Evolutionary conservation across 805 yeast species (phyloP).

Genomic region (Saccharomyces paradoxus): DNA sequence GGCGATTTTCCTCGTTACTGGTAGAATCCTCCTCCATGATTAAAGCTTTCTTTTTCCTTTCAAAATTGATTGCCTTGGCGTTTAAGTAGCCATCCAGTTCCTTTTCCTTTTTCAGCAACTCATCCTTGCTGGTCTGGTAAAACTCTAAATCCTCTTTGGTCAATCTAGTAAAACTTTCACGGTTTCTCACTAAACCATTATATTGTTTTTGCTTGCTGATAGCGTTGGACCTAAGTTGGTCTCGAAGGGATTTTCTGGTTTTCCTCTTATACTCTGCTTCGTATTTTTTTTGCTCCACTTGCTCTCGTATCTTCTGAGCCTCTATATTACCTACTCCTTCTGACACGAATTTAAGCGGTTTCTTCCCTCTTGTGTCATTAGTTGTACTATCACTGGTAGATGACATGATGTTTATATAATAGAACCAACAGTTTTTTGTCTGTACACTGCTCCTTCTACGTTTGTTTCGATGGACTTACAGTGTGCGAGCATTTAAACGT

Average conservation of each 20-base stretch:
- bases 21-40: background rate
- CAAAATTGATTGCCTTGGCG: conserved; percentile 2
- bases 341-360: conserved; percentile 17
- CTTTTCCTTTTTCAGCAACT: conserved; percentile 5
- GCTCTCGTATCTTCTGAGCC: conserved; percentile 16
- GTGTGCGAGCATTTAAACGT: background rate
- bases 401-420: background rate
- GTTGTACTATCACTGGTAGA: background rate
- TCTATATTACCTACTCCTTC: conserved; percentile 25
- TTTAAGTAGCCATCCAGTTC: conserved; percentile 5
- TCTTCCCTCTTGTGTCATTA: conserved; percentile 2
- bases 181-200: conserved; percentile 16
- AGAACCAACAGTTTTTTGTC: background rate
- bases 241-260: conserved; percentile 24
- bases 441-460: background rate
- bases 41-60: conserved; percentile 2
- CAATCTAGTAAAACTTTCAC: conserved; percentile 26
- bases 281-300: conserved; percentile 13
- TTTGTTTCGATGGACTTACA: background rate
- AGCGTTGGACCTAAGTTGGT: conserved; percentile 25
- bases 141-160: conserved; percentile 19
- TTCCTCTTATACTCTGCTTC: conserved; percentile 18
- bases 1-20: background rate
- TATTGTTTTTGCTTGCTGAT: conserved; percentile 22
- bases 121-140: conserved; percentile 6